phyloP scores from a whole-genome alignment of 225 moss, liverwort and hornwort species.

The Rhytidiadelphus loreus region DNA sequence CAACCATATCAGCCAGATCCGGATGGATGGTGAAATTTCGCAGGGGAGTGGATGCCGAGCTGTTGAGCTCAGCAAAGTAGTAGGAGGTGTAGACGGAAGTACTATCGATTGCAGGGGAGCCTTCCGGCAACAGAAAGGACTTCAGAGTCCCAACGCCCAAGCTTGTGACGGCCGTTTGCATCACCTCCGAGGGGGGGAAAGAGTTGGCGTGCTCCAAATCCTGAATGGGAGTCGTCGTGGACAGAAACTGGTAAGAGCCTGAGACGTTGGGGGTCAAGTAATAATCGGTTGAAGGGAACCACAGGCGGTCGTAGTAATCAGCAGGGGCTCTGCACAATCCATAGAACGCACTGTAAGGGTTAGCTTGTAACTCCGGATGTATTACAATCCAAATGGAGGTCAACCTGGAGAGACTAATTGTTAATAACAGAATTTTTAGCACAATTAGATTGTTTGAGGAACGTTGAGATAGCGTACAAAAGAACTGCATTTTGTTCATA shows the following conservation, averaged over 20 bases:
- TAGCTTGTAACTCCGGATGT: neutral
- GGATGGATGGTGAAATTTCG: neutral
- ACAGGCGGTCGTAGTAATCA: neutral
- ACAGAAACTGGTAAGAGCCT: neutral
- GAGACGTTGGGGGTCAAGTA: neutral
- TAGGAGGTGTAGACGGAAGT: neutral
- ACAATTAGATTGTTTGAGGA: neutral
- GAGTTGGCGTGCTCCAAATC: accelerated
- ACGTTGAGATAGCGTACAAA: neutral
- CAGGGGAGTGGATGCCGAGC: neutral
- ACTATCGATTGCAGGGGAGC: no score
- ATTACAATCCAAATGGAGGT: neutral
- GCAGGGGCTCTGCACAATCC: neutral
- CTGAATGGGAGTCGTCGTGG: neutral
- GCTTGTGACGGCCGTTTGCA: conserved; percentile 1
- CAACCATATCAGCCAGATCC: accelerated
- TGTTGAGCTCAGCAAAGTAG: neutral
- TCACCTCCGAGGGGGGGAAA: neutral
- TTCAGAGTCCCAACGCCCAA: neutral
- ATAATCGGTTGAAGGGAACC: neutral
- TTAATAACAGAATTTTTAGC: neutral
- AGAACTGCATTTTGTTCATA: neutral
- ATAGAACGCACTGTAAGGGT: neutral
- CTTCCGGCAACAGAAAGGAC: neutral
- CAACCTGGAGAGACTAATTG: neutral